Evolutionary conservation across 2,329 filamentous ascomycete genomes (phyloP).

Genomic region (Phaeosphaeria sp.): DNA sequence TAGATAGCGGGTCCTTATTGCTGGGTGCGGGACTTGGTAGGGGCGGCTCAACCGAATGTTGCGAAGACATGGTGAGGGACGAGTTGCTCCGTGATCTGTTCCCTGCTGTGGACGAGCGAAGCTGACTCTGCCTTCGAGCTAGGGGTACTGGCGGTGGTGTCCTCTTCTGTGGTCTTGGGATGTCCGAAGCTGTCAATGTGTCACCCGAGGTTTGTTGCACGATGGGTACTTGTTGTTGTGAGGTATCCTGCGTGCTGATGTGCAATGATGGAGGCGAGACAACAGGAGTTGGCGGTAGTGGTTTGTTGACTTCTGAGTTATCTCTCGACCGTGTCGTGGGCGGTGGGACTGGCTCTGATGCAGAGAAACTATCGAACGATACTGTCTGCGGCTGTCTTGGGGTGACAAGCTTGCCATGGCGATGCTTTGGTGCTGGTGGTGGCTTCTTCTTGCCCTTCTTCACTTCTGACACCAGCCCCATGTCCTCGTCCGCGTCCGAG

Average conservation of each 20-base stretch:
- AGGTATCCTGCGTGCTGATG: slow-evolving; percentile 29
- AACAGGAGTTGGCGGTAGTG: slow-evolving; percentile 63
- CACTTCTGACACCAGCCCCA: slow-evolving; percentile 31
- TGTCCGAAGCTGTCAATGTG: slow-evolving; percentile 27
- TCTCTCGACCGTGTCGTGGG: slow-evolving; percentile 34
- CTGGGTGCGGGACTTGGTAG: slow-evolving; percentile 21
- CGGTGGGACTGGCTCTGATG: slow-evolving; percentile 28
- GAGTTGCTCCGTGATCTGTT: slow-evolving; percentile 47
- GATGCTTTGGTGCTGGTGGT: slow-evolving; percentile 70
- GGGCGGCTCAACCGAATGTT: slow-evolving; percentile 37
- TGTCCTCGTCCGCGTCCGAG: slow-evolving; percentile 57
- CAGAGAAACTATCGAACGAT: slow-evolving; percentile 41
- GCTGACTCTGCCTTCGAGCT: slow-evolving; percentile 45
- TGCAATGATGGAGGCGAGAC: slow-evolving; percentile 24
- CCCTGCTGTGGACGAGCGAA: slow-evolving; percentile 34
- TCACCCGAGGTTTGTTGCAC: slow-evolving; percentile 18
- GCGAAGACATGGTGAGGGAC: slow-evolving; percentile 44
- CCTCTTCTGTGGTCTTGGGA: slow-evolving; percentile 34
- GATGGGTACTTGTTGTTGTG: slow-evolving; percentile 19
- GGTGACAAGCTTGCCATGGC: slow-evolving; percentile 78
- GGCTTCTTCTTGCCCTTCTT: slow-evolving; percentile 71
- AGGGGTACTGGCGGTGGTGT: slow-evolving; percentile 45
- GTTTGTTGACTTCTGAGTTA: slow-evolving; percentile 66
- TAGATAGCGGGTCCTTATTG: slow-evolving; percentile 23
- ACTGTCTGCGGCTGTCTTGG: slow-evolving; percentile 50